A percentile compares a stretch with the other conserved stretches of the same genome.
Conservation (phyloP, 257 asterid species). For the Coffea eugenioides region DNA sequence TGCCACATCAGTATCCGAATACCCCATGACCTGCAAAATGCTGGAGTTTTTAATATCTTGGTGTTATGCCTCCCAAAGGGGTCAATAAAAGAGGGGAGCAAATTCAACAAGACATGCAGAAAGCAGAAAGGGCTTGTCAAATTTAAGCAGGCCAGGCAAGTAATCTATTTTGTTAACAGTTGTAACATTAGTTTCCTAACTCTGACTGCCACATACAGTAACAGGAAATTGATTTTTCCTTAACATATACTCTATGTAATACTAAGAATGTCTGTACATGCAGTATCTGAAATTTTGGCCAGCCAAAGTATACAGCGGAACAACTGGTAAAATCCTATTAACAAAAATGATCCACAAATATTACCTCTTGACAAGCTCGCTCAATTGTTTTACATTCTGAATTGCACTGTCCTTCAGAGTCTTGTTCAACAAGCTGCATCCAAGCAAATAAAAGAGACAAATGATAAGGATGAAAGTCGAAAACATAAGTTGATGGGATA, state of each 20-base stretch:
- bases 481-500: neutral
- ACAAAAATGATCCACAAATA: conserved; percentile 5
- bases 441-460: conserved; percentile 16
- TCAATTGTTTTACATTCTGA: conserved; percentile 97
- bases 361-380: conserved; percentile 96
- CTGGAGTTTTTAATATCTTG: neutral
- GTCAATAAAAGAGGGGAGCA: neutral
- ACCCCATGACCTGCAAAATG: conserved; percentile 80
- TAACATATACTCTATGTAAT: neutral
- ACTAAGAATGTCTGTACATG: neutral
- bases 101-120: neutral
- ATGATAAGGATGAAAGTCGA: conserved; percentile 21
- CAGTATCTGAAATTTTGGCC: neutral
- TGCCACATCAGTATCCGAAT: conserved; percentile 92
- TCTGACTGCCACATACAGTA: neutral
- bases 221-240: neutral
- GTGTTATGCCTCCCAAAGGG: neutral
- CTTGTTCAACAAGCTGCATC: conserved; percentile 86
- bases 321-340: neutral
- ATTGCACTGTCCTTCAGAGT: conserved; percentile 87
- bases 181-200: neutral
- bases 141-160: neutral
- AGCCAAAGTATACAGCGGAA: neutral
- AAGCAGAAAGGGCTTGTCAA: neutral
- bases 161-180: no score